These are phyloP conservation scores for Aspergillus spinulosporus DNA, from an alignment of 2,329 filamentous ascomycete genomes.

Conservation along the genomic window DNA sequence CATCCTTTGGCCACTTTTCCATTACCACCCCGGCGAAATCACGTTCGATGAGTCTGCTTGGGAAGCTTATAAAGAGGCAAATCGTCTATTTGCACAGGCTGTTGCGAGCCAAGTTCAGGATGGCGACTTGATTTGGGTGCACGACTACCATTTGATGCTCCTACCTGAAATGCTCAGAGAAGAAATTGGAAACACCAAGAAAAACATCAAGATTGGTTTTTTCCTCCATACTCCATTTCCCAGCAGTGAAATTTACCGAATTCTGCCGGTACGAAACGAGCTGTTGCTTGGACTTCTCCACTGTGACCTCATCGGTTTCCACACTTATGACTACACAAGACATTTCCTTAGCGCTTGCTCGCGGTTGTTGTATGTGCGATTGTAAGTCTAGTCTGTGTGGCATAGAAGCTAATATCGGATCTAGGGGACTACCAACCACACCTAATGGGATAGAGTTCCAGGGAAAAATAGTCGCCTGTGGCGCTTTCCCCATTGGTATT, in stretches of 20 bases:
- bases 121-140: slow-evolving; percentile 94
- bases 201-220: slow-evolving; percentile 97
- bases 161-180: slow-evolving; percentile 93
- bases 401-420: slow-evolving; percentile 15
- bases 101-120: slow-evolving; percentile 86
- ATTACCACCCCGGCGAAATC: slow-evolving; percentile 98
- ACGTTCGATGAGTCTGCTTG: slow-evolving; percentile 95
- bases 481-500: slow-evolving; percentile 96
- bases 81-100: slow-evolving; percentile 84
- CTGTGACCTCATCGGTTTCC: slow-evolving; percentile 95
- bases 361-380: slow-evolving; percentile 71
- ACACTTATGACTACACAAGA: slow-evolving; percentile 98
- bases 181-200: slow-evolving; percentile 75
- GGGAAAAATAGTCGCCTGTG: slow-evolving; percentile 83
- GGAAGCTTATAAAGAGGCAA: slow-evolving; percentile 90
- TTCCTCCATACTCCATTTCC: slow-evolving; percentile 98
- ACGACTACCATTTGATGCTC: slow-evolving; percentile 98
- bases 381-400: background rate
- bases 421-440: slow-evolving; percentile 63
- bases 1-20: slow-evolving; percentile 97
- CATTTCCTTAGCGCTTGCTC: slow-evolving; percentile 97
- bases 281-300: slow-evolving; percentile 84
- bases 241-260: slow-evolving; percentile 94
- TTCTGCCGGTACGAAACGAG: slow-evolving; percentile 86
- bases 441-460: slow-evolving; percentile 92